Evolutionary conservation across 345 rosid genomes (phyloP).

Genomic region (Citrus trifoliata): DNA sequence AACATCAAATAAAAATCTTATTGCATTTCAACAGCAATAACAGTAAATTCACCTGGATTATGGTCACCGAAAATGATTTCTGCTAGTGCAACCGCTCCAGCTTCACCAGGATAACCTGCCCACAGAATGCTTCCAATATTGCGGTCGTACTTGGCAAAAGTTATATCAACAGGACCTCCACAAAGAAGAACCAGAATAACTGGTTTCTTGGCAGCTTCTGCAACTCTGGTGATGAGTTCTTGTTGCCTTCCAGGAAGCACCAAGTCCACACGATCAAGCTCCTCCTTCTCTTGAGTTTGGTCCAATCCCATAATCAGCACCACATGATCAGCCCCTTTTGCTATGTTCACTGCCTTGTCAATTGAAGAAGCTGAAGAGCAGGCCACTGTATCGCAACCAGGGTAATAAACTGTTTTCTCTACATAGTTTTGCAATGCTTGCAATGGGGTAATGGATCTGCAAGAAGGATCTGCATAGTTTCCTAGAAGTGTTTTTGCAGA

Average conservation of each 20-base stretch:
- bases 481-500: slow-evolving; percentile 55
- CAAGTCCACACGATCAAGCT: slow-evolving; percentile 60
- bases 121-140: slow-evolving; percentile 77
- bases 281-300: slow-evolving; percentile 72
- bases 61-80: slow-evolving; percentile 86
- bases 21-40: not conserved
- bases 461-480: slow-evolving; percentile 82
- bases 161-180: slow-evolving; percentile 86
- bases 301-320: slow-evolving; percentile 88
- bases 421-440: slow-evolving; percentile 54
- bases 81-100: slow-evolving; percentile 76
- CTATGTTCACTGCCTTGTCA: slow-evolving; percentile 50
- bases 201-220: slow-evolving; percentile 63
- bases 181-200: slow-evolving; percentile 64
- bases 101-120: slow-evolving; percentile 98
- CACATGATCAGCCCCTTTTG: slow-evolving; percentile 57
- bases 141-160: slow-evolving; percentile 50
- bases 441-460: slow-evolving; percentile 55
- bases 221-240: slow-evolving; percentile 56
- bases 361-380: slow-evolving; percentile 52
- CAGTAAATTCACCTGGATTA: slow-evolving; percentile 63
- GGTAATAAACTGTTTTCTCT: slow-evolving; percentile 39
- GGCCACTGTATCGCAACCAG: slow-evolving; percentile 65
- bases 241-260: slow-evolving; percentile 75
- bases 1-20: not conserved